Evolutionary conservation across 148 eudicot genomes (phyloP).

Genomic region (Amaranthus cruentus): DNA sequence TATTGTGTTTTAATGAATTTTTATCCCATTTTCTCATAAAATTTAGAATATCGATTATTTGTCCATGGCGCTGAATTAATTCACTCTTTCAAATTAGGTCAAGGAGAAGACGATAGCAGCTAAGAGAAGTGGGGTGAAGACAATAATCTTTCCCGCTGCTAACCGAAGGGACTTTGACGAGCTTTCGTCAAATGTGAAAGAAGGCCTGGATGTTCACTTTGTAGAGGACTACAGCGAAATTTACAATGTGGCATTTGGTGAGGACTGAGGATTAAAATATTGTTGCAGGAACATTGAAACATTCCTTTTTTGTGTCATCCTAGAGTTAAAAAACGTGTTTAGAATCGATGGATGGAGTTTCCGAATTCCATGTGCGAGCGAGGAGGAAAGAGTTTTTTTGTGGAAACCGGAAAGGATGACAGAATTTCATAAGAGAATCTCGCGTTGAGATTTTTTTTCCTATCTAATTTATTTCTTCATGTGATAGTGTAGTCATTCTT

Average conservation of each 20-base stretch:
- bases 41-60: neutral
- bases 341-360: constrained; percentile 3
- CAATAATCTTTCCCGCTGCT: constrained; percentile 84
- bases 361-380: neutral
- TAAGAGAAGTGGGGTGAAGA: constrained; percentile 85
- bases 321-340: neutral
- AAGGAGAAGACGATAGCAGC: constrained; percentile 99
- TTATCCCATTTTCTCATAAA: neutral
- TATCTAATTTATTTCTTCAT: neutral
- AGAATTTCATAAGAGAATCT: neutral
- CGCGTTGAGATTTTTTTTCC: neutral
- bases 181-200: constrained; percentile 81
- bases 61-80: constrained; percentile 3
- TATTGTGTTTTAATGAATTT: neutral
- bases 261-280: constrained; percentile 5
- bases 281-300: constrained; percentile 7
- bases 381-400: neutral
- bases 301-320: neutral
- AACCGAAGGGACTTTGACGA: constrained; percentile 92
- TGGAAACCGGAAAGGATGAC: neutral
- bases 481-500: neutral
- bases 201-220: constrained; percentile 96
- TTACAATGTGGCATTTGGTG: constrained; percentile 61
- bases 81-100: constrained; percentile 48
- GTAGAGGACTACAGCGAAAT: constrained; percentile 80